phyloP scores from a whole-genome alignment of 164 flowering plant genomes.

The Saururus chinensis region DNA sequence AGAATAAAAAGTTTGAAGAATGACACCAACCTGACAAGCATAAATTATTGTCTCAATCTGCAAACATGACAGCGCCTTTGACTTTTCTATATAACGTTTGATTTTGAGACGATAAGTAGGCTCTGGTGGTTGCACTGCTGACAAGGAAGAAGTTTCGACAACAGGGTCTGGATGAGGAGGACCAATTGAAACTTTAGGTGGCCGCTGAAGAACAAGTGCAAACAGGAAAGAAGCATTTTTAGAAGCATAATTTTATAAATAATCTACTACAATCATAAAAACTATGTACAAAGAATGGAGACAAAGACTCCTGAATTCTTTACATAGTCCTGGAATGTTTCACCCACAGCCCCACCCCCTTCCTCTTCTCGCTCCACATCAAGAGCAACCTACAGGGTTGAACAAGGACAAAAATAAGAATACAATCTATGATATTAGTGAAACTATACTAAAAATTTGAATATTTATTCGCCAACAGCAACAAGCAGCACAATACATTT shows the following conservation, averaged over 20 bases:
- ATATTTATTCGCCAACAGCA: background rate
- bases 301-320: slow-evolving; percentile 7
- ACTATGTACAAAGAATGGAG: background rate
- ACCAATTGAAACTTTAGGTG: slow-evolving; percentile 84
- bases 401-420: background rate
- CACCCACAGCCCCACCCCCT: slow-evolving; percentile 83
- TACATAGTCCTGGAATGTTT: slow-evolving; percentile 96
- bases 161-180: slow-evolving; percentile 94
- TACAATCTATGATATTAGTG: background rate
- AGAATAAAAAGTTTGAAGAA: background rate
- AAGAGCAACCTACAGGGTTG: slow-evolving; percentile 54
- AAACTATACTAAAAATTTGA: background rate
- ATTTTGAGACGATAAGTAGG: slow-evolving; percentile 69
- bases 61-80: slow-evolving; percentile 79
- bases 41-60: slow-evolving; percentile 94
- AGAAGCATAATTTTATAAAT: background rate
- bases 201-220: slow-evolving; percentile 45
- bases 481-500: too few species aligned
- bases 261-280: background rate
- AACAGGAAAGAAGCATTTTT: background rate
- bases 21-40: slow-evolving; percentile 71
- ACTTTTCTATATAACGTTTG: slow-evolving; percentile 51
- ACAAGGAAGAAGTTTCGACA: slow-evolving; percentile 88
- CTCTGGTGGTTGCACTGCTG: slow-evolving; percentile 99
- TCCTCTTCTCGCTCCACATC: slow-evolving; percentile 96